A percentile compares a stretch with the other conserved stretches of the same genome.
Evolutionary conservation across 2,329 filamentous ascomycete species (phyloP).

Genomic region (Alternaria ethzedia): DNA sequence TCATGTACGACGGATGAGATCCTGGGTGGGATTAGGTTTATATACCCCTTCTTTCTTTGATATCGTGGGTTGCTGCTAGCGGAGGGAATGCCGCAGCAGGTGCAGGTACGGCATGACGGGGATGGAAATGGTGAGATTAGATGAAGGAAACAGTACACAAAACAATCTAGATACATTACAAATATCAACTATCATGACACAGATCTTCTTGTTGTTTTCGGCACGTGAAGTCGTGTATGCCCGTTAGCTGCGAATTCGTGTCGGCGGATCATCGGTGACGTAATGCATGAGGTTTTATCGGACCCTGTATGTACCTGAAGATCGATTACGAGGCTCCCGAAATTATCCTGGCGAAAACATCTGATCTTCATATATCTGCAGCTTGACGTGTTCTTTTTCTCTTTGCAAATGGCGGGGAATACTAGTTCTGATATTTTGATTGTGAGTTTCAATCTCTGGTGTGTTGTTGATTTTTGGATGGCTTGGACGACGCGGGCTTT

Average conservation of each 20-base stretch:
- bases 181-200: too few species aligned
- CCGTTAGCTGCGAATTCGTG: neutral
- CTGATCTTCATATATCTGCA: neutral
- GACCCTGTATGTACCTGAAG: neutral
- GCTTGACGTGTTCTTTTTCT: neutral
- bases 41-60: constrained; percentile 7
- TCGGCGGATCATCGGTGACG: constrained; percentile 1
- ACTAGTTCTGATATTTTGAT: constrained; percentile 64
- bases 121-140: neutral
- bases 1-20: neutral
- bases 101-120: neutral
- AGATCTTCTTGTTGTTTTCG: neutral
- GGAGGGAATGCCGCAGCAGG: neutral
- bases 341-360: neutral
- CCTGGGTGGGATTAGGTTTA: neutral
- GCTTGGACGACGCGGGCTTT: too few species aligned
- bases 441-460: constrained; percentile 50
- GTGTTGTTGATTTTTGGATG: too few species aligned
- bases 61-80: neutral
- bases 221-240: neutral
- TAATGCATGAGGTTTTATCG: neutral
- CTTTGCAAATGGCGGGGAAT: constrained; percentile 41
- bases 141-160: neutral
- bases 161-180: neutral
- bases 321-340: neutral